A percentile compares a stretch with the other conserved stretches of the same genome.
These are phyloP conservation scores for Fusarium floridanum DNA, from an alignment of 2,329 filamentous ascomycete genomes.

Conservation along the genomic window DNA sequence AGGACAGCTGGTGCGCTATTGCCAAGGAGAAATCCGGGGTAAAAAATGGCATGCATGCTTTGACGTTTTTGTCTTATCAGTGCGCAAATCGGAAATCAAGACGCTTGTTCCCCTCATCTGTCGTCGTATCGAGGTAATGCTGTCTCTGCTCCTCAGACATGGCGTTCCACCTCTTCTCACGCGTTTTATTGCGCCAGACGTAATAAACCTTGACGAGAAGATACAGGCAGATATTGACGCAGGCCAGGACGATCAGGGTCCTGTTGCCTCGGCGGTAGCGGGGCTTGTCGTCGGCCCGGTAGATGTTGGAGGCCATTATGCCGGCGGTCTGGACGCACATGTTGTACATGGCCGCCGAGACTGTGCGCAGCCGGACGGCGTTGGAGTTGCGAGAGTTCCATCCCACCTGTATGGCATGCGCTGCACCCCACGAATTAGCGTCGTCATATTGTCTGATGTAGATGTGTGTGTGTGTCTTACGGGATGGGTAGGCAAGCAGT, in stretches of 20 bases:
- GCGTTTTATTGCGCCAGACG: slow-evolving; percentile 52
- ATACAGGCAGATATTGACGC: slow-evolving; percentile 53
- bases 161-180: slow-evolving; percentile 21
- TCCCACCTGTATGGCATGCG: slow-evolving; percentile 62
- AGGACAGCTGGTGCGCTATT: neutral
- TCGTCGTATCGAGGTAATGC: slow-evolving; percentile 22
- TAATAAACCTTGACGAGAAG: slow-evolving; percentile 55
- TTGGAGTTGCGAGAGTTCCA: slow-evolving; percentile 70
- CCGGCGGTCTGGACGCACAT: slow-evolving; percentile 62
- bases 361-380: slow-evolving; percentile 70
- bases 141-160: slow-evolving; percentile 20
- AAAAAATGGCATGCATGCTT: slow-evolving; percentile 3
- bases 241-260: slow-evolving; percentile 40
- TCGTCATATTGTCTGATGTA: neutral
- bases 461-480: slow-evolving; percentile 10
- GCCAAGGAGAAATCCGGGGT: slow-evolving; percentile 16
- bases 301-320: slow-evolving; percentile 61
- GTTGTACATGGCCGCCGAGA: slow-evolving; percentile 66
- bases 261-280: slow-evolving; percentile 60
- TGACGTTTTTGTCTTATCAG: slow-evolving; percentile 16
- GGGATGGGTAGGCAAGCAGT: slow-evolving; percentile 50
- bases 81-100: slow-evolving; percentile 30
- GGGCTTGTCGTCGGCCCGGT: slow-evolving; percentile 60
- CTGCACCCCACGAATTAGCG: slow-evolving; percentile 28
- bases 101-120: slow-evolving; percentile 23